phyloP scores from a whole-genome alignment of 2,329 filamentous ascomycete species.

The Ophiostoma ips region DNA sequence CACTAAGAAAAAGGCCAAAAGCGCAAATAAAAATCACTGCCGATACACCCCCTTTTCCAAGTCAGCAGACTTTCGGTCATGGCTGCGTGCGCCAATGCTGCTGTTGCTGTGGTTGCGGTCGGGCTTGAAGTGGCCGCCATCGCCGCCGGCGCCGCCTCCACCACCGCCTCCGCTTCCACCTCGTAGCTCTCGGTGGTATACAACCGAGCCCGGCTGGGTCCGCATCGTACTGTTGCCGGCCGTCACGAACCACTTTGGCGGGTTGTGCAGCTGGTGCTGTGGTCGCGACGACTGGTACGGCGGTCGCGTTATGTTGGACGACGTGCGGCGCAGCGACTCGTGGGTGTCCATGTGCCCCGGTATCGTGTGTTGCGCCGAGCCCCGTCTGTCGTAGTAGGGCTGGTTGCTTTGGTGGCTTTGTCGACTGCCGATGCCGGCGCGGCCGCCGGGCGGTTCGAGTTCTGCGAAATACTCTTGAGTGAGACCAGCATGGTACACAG shows the following conservation, averaged over 20 bases:
- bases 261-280: neutral
- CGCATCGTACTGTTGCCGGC: neutral
- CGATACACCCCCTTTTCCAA: neutral
- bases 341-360: neutral
- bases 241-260: neutral
- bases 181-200: neutral
- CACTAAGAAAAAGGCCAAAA: too few relatives aligned
- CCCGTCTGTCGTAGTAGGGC: too few relatives aligned
- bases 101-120: neutral
- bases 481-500: too few relatives aligned
- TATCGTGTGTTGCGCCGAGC: too few relatives aligned
- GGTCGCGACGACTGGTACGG: neutral
- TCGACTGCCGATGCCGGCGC: neutral
- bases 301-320: neutral
- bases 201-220: neutral
- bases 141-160: neutral
- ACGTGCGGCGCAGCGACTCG: neutral
- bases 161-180: neutral
- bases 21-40: too few relatives aligned
- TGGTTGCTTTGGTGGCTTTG: neutral
- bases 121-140: neutral
- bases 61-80: neutral
- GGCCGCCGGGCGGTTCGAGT: neutral
- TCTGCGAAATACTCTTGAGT: too few relatives aligned
- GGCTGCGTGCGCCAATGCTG: neutral